Percentiles rank a stretch among this genome's conserved stretches.
Evolutionary conservation across 1,139 yeast species (phyloP).

Genomic region (Geotrichum cucujoidarum): DNA sequence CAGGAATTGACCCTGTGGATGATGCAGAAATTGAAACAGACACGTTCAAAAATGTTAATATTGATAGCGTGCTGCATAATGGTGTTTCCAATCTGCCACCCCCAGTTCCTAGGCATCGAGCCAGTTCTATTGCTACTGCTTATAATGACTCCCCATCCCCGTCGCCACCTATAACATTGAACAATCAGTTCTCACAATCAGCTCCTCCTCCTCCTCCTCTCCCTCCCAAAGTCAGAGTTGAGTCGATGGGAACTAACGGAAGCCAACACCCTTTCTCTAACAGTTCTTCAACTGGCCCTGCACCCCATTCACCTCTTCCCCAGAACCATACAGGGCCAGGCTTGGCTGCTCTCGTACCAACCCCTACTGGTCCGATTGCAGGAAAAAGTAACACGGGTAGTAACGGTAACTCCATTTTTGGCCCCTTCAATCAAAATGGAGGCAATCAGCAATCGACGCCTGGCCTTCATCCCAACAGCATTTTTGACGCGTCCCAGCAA

Average conservation of each 20-base stretch:
- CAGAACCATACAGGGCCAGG: conserved; percentile 9
- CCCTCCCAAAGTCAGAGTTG: conserved; percentile 18
- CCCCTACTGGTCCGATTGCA: conserved; percentile 13
- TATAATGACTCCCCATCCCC: conserved; percentile 12
- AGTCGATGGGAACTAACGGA: background rate
- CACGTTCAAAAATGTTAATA: conserved; percentile 38
- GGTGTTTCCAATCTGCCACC: conserved; percentile 34
- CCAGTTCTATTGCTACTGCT: conserved; percentile 7
- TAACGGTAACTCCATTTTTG: conserved; percentile 3
- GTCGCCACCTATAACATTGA: conserved; percentile 10
- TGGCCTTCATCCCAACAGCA: background rate
- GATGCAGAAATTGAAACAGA: conserved; percentile 34
- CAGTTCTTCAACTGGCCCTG: background rate
- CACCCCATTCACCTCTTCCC: conserved; percentile 9
- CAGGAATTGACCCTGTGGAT: conserved; percentile 27
- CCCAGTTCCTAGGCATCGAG: conserved; percentile 19
- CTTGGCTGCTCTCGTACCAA: conserved; percentile 13
- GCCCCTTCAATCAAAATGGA: conserved; percentile 2
- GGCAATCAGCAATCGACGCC: too few relatives aligned
- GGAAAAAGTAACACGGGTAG: conserved; percentile 2
- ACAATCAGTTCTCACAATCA: conserved; percentile 7
- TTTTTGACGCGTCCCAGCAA: background rate
- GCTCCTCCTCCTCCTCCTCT: conserved; percentile 17
- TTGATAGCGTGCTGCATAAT: conserved; percentile 38
- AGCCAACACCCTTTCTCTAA: background rate